Base-by-base conservation (phyloP, 2,329 filamentous ascomycete species). In the Sarocladiaceae sp. region DNA sequence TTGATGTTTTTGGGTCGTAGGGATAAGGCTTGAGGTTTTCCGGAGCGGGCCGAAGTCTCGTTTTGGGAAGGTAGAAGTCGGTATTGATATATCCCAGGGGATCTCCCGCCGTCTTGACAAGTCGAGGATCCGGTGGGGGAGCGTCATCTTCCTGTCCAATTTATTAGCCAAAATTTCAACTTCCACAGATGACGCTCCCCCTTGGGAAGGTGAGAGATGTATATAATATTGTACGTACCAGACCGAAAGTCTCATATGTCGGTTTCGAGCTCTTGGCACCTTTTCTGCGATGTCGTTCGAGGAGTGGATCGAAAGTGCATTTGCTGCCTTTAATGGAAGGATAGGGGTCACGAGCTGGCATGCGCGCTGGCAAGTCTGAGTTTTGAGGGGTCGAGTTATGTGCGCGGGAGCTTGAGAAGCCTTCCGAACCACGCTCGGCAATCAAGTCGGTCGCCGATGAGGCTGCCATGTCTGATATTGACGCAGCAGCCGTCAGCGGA, bases 1-100 rank as follows among this genome's bases (percentile, higher is more conserved):
- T 80, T 2, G 91, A 95, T 4, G 88, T 88, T 55, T 80, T 81
- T 4, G 82, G 68, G 60, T 97, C 90, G 64, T 88, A 93, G 20
- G 78, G 66, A 63, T 94, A 96, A 18, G 85, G 83, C 59, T 81
- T 86, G 43, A 95, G 68, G 48, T 84, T 82, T 65, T 95, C 95
- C 1, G 85, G 85, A 21, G 84, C 77, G 54, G 76, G 78, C 58
- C 78, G 84, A 58, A 82, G 69, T 55, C 79, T 87, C 51, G 80
- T 83, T 69, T 83, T 91, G 59, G 73, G 78, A 47, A 77, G 78
- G 68, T 79, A 83, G 64, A 75, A 83, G 58, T 83, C 80, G 62
- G 79, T 78, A 51, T 83, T 83, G 65, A 83, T 83, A 56, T 83
- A 83, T 53, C 75, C 76, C 48, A 82, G 59, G 54, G 72, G 71